Evolutionary conservation across 139 green algal species (phyloP).

Genomic region (Haematococcus sp.): DNA sequence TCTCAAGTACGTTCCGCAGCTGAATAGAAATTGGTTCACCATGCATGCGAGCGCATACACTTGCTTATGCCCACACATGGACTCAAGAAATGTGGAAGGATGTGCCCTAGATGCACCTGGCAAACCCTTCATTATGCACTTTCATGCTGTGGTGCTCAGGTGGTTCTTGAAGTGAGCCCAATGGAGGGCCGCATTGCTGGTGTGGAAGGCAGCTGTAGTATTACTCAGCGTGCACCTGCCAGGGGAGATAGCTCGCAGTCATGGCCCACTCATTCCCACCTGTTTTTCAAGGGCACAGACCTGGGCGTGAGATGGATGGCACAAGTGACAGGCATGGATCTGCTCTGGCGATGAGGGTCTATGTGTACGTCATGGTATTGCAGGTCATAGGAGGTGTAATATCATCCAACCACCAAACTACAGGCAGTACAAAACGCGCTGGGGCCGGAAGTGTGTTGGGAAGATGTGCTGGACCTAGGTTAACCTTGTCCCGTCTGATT

Average conservation of each 20-base stretch:
- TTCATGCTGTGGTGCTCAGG: neutral
- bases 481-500: too few relatives aligned
- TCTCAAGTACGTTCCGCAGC: slow-evolving; percentile 8
- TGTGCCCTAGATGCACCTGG: neutral
- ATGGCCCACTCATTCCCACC: too few relatives aligned
- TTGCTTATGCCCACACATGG: too few relatives aligned
- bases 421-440: too few relatives aligned
- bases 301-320: slow-evolving; percentile 22
- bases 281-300: slow-evolving; percentile 21
- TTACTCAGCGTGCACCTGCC: neutral
- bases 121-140: too few relatives aligned
- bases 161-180: slow-evolving; percentile 5
- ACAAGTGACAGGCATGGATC: slow-evolving; percentile 10
- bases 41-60: neutral
- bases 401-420: too few relatives aligned
- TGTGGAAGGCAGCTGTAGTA: slow-evolving; percentile 10
- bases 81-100: neutral
- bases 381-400: neutral
- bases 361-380: neutral
- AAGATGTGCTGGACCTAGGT: too few relatives aligned
- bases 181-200: slow-evolving; percentile 14
- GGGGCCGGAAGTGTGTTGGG: too few relatives aligned
- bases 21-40: slow-evolving; percentile 1
- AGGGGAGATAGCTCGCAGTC: neutral
- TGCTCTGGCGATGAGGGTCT: slow-evolving; percentile 1